Evolutionary conservation across 2,329 filamentous ascomycete species (phyloP).

Genomic region (Aspergillus neotritici): DNA sequence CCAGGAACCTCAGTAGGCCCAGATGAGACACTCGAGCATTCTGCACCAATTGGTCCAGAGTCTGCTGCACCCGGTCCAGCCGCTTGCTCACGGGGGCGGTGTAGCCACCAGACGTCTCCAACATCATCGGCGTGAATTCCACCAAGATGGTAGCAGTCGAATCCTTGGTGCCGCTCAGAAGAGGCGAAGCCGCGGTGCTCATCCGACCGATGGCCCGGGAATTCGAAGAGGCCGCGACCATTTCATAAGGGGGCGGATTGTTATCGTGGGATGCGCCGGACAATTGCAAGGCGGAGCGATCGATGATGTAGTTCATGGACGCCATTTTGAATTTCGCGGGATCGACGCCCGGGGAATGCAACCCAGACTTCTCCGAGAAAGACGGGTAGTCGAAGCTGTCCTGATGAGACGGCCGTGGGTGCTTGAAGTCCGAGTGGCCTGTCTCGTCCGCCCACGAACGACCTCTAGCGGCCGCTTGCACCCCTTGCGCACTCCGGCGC

Average conservation of each 20-base stretch:
- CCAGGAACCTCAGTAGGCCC: constrained; percentile 40
- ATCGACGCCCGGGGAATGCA: constrained; percentile 3
- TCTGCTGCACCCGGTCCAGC: constrained; percentile 33
- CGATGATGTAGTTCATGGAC: constrained; percentile 33
- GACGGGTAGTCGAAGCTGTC: constrained; percentile 24
- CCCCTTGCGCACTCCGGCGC: constrained; percentile 42
- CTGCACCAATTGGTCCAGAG: constrained; percentile 37
- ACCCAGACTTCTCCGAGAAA: constrained; percentile 10
- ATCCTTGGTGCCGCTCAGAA: constrained; percentile 28
- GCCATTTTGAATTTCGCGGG: constrained; percentile 16
- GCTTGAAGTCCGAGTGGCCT: too few species aligned
- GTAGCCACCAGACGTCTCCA: constrained; percentile 28
- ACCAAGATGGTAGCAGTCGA: constrained; percentile 37
- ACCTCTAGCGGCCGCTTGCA: constrained; percentile 18
- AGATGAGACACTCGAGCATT: constrained; percentile 39
- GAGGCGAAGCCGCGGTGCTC: constrained; percentile 33
- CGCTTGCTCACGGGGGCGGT: constrained; percentile 25
- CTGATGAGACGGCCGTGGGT: constrained; percentile 8
- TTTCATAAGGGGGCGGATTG: constrained; percentile 39
- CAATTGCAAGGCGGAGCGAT: constrained; percentile 36
- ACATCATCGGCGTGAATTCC: constrained; percentile 39
- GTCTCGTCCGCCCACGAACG: constrained; percentile 11
- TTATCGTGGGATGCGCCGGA: constrained; percentile 36
- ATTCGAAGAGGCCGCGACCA: constrained; percentile 38
- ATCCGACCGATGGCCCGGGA: constrained; percentile 39